These are phyloP conservation scores for Achaetomiella virescens DNA, from an alignment of 495 filamentous ascomycete genomes.

Conservation along the genomic window DNA sequence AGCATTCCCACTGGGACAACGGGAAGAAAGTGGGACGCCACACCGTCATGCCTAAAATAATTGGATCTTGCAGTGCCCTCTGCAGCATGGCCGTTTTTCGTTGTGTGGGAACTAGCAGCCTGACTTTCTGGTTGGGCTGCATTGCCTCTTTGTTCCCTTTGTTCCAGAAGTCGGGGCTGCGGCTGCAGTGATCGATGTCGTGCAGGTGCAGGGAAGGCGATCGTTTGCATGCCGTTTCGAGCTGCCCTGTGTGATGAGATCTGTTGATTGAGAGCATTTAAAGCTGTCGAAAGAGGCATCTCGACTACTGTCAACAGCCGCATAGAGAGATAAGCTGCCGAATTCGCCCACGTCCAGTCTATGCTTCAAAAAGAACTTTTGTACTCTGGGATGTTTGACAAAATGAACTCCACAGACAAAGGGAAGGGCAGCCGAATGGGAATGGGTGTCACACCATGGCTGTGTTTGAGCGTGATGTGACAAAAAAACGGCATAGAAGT, in stretches of 20 bases:
- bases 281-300: no score
- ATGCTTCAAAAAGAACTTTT: no score
- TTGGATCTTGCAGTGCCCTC: neutral
- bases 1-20: no score
- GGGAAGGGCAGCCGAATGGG: neutral
- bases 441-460: neutral
- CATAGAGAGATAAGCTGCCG: no score
- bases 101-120: neutral
- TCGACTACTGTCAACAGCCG: no score
- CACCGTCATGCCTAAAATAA: conserved; percentile 15
- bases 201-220: neutral
- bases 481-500: neutral
- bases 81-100: neutral
- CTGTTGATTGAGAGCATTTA: neutral
- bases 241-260: neutral
- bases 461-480: conserved; percentile 3
- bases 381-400: no score
- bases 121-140: conserved; percentile 4
- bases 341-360: no score
- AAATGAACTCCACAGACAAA: neutral
- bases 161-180: neutral
- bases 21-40: conserved; percentile 1
- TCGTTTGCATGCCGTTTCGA: no score
- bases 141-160: neutral
- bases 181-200: no score